Base-by-base conservation (phyloP, 2,329 filamentous ascomycete genomes). In the Talaromyces sp. region DNA sequence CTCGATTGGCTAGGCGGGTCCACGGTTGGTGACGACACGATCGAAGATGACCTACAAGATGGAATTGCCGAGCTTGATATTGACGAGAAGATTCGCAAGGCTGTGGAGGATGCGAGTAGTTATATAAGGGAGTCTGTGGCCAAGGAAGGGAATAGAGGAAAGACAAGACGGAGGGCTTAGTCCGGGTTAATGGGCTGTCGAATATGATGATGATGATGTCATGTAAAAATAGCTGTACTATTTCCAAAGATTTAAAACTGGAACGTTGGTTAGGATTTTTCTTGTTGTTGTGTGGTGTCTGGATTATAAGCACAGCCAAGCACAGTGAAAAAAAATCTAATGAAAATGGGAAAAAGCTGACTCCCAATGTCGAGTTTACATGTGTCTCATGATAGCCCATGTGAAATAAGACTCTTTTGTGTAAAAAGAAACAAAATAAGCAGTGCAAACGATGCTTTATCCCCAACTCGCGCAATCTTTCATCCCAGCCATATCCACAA, bases 41-140 rank as follows among this genome's bases (percentile, higher is more conserved):
- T 82, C 4, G 72, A 81, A 27, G 82, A 84, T 52, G 82, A 84
- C 67, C 64, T 82, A 26, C 74, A 75, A 56, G 74, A 76, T 17
- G 74, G 77, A 61, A 63, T 70, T 24, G 70, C 75, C 29, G 71
- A 74, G 43, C 64, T 73, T 55, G 70, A 73, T 58, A 66, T 73
- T 21, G 68, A 70, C 29, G 69, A 70, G 43, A 69, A 69, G 58
- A 67, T 76, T 26, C 64, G 68, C 43, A 68, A 65, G 49, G 67
- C 68, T 10, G 62, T 75, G 26, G 71, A 74, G 59, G 64, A 67
- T 59, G 67, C 68, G 26, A 73, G 69, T 59, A 68, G 65, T 32
- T 74, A 70, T 58, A 61, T 61, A 26, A 56, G 29, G n/a, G 59
- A 55, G 49, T 53, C 56, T 61, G 63, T 66, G 26, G 46, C 46